Conservation (phyloP, 2,329 filamentous ascomycete genomes). For the Hymenoscyphus infarciens region DNA sequence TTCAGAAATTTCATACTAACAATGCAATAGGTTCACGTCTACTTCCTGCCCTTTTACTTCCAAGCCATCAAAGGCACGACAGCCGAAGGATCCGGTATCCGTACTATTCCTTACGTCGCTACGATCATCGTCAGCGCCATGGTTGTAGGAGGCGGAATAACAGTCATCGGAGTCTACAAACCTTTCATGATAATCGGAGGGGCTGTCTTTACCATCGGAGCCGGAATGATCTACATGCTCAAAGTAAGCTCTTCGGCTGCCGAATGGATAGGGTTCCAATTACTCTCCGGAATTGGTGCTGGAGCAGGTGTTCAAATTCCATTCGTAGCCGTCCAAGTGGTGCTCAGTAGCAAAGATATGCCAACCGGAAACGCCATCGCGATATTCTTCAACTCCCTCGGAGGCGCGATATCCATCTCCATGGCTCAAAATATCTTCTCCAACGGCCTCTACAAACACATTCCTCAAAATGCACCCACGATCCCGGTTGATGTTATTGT, state of each 20-base stretch:
- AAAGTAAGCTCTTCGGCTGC: slow-evolving; percentile 41
- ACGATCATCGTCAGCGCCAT: slow-evolving; percentile 43
- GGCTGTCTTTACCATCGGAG: slow-evolving; percentile 42
- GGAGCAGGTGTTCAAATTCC: slow-evolving; percentile 45
- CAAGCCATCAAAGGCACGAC: slow-evolving; percentile 44
- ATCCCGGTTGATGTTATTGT: slow-evolving; percentile 34
- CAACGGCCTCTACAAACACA: slow-evolving; percentile 27
- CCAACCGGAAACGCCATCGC: slow-evolving; percentile 53
- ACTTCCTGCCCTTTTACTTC: slow-evolving; percentile 49
- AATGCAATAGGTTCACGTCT: slow-evolving; percentile 48
- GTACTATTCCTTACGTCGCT: slow-evolving; percentile 43
- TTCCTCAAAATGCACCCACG: slow-evolving; percentile 35
- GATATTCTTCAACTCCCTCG: slow-evolving; percentile 57
- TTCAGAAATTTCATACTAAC: slow-evolving; percentile 37
- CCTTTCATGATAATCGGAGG: slow-evolving; percentile 45
- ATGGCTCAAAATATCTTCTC: slow-evolving; percentile 51
- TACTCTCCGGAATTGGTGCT: slow-evolving; percentile 46
- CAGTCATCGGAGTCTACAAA: slow-evolving; percentile 41
- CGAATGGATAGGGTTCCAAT: slow-evolving; percentile 52
- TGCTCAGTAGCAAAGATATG: slow-evolving; percentile 49
- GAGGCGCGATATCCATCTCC: slow-evolving; percentile 55
- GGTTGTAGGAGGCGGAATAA: slow-evolving; percentile 39
- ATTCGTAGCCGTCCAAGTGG: slow-evolving; percentile 49
- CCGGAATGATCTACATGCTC: slow-evolving; percentile 43
- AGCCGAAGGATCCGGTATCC: slow-evolving; percentile 40